Conservation (phyloP, 2,329 filamentous ascomycete genomes). For the Fusarium sororula region DNA sequence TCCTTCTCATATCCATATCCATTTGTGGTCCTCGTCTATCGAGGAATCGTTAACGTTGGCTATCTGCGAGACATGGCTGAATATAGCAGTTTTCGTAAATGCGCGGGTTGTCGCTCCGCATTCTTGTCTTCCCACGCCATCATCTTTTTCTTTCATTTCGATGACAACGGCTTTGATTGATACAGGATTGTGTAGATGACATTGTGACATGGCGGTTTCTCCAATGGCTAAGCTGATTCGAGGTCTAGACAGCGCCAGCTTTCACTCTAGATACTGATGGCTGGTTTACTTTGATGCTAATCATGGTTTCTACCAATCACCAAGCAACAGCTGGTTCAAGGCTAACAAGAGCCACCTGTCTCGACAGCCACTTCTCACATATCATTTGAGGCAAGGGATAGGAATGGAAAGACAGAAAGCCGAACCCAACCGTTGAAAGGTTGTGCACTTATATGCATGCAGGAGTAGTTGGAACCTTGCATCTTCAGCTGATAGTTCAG, state of each 20-base stretch:
- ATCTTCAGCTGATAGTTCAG: conserved; percentile 27
- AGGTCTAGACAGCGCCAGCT: conserved; percentile 11
- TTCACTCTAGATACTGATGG: conserved; percentile 1
- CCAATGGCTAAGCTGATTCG: conserved; percentile 6
- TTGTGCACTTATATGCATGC: not conserved
- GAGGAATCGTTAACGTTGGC: not conserved
- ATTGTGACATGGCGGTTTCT: conserved; percentile 2
- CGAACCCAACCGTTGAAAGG: not conserved
- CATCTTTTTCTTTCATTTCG: not conserved
- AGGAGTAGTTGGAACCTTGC: not conserved
- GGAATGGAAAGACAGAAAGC: not conserved
- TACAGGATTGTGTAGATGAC: conserved; percentile 2
- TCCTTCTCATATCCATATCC: conserved; percentile 19
- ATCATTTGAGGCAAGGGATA: not conserved
- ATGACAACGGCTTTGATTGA: conserved; percentile 7
- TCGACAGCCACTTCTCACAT: not conserved
- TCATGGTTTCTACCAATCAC: conserved; percentile 12
- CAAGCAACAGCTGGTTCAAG: not conserved
- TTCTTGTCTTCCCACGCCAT: conserved; percentile 9
- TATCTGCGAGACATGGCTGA: conserved; percentile 3
- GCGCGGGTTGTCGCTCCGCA: conserved; percentile 12
- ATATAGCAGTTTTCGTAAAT: not conserved
- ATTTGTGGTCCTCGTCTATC: not conserved
- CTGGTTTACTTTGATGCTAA: not conserved
- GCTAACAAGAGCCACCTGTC: conserved; percentile 3